Base-by-base conservation (phyloP, 257 asterid species). In the Solanum bulbocastanum region DNA sequence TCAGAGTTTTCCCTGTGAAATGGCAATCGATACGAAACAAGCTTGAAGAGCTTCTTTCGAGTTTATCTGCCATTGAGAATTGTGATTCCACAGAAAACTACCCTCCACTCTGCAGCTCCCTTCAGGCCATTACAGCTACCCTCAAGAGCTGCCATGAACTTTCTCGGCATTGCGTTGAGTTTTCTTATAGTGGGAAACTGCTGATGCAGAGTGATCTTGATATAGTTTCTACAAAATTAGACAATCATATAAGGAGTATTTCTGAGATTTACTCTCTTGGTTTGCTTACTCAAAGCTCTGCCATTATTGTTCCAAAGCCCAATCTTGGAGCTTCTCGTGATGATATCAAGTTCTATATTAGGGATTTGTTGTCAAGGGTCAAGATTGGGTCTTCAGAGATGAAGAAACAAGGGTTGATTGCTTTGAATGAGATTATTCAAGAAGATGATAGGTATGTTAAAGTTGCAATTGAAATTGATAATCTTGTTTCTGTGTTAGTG, bases 161-260 rank as follows among this genome's bases (percentile, higher is more conserved):
- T 46, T 94, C 95, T 0, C 76, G 39, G 62, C 74, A 89, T 87
- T 97, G 99, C 46, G 66, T 92, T 85, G 93, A 92, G 12, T 82
- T 87, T 33, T 92, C 99, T 22, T 96, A 90, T 66, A 84, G 93
- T 75, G 98, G 99, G 84, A 97, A 97, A 92, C 93, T 97, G 32
- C 98, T 90, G 85, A 97, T 94, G 98, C 96, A 95, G 87, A 97
- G 99, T 88, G 96, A 96, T 92, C 96, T 96, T 46, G 98, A 96
- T 87, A 88, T 94, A 73, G 49, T 93, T 2, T 91, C 94, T 15
- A 89, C 93, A 56, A 94, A 90, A 69, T 86, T 97, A 88, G 94
- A 94, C 69, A 52, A 46, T 37, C 95, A 96, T 87, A 86, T 87
- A 2, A 92, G 74, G 91, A 89, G 88, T 69, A 69, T 95, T 1